phyloP scores from a whole-genome alignment of 768 basidiomycete species.

The Plicaturopsis crispa region DNA sequence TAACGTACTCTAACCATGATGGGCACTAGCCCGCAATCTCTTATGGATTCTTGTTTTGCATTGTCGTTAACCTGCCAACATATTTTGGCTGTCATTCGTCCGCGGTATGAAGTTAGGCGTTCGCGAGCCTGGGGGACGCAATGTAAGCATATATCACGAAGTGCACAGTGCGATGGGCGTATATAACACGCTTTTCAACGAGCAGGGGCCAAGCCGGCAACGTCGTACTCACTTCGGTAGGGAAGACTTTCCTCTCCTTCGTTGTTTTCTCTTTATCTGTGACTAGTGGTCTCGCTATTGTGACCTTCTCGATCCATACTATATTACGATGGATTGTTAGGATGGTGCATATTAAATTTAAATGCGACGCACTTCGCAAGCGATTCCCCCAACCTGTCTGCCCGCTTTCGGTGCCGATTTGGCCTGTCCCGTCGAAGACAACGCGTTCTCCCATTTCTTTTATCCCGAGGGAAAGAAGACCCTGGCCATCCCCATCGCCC shows the following conservation, averaged over 20 bases:
- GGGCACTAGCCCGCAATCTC: constrained; percentile 89
- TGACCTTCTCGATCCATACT: constrained; percentile 91
- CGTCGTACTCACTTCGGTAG: constrained; percentile 66
- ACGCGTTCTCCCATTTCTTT: constrained; percentile 86
- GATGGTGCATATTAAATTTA: constrained; percentile 4
- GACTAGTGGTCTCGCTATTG: constrained; percentile 79
- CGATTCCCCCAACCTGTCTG: constrained; percentile 70
- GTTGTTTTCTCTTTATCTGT: constrained; percentile 74
- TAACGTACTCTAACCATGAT: constrained; percentile 93
- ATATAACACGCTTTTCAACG: no score
- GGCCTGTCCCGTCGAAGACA: constrained; percentile 77
- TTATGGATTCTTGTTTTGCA: constrained; percentile 60
- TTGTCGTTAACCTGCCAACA: constrained; percentile 75
- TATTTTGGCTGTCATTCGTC: constrained; percentile 80
- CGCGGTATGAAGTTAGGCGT: constrained; percentile 86
- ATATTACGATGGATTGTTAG: constrained; percentile 9
- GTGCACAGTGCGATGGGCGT: no score
- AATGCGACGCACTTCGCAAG: constrained; percentile 60
- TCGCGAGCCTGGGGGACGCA: constrained; percentile 76
- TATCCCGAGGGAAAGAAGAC: constrained; percentile 69
- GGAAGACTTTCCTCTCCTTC: constrained; percentile 74
- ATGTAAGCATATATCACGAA: no score
- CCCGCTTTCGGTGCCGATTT: constrained; percentile 43
- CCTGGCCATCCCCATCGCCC: constrained; percentile 71
- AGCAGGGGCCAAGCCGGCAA: no score